These are phyloP conservation scores for Pseudogymnoascus sp. DNA, from an alignment of 2,329 filamentous ascomycete genomes.

Conservation along the genomic window DNA sequence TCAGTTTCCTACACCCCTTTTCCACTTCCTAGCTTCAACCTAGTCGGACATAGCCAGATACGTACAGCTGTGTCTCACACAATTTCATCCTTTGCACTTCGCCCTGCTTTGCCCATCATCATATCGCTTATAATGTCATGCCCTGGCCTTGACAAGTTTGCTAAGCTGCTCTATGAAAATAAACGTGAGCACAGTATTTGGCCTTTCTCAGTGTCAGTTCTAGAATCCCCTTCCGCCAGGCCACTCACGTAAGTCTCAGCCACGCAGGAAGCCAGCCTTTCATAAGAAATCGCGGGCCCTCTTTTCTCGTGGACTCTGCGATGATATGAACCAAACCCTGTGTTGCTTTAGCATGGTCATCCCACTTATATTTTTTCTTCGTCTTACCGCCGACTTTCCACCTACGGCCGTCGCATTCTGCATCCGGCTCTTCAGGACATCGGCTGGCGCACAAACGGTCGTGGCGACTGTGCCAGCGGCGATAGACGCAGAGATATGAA, in stretches of 20 bases:
- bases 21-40: not conserved
- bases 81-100: not conserved
- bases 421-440: constrained; percentile 37
- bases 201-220: constrained; percentile 24
- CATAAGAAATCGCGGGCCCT: constrained; percentile 36
- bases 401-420: constrained; percentile 27
- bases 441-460: constrained; percentile 37
- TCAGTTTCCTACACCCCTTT: not conserved
- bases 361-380: not conserved
- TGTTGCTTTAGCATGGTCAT: not conserved
- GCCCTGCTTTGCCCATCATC: not conserved
- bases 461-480: constrained; percentile 38
- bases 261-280: constrained; percentile 39
- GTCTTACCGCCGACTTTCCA: constrained; percentile 13
- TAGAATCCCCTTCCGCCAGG: not conserved
- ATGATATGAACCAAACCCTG: constrained; percentile 31
- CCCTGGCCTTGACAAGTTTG: constrained; percentile 19
- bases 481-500: constrained; percentile 33
- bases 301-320: constrained; percentile 28
- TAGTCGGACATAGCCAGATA: not conserved
- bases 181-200: constrained; percentile 38
- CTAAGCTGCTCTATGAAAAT: constrained; percentile 38
- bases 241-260: constrained; percentile 34
- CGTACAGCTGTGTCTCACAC: not conserved
- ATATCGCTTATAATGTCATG: not conserved